Evolutionary conservation across 352 stramenopile genomes (phyloP), one percentile per base, ranked within the genome.

Genomic region (Phytopythium vexans): DNA sequence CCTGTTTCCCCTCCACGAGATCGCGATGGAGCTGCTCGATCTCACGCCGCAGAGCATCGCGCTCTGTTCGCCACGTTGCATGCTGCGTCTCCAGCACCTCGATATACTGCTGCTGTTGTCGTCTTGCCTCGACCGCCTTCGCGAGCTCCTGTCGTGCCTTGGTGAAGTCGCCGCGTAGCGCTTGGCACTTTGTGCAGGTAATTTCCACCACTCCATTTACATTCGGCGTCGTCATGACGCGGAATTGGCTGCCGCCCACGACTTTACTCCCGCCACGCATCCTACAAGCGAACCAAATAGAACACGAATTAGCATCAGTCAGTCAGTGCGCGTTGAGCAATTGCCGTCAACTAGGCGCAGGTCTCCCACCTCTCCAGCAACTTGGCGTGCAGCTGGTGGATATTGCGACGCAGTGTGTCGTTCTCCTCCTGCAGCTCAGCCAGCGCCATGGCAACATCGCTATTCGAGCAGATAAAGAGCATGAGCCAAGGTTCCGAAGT

Each of bases 231-330:
- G 46, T 60, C 38, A 51, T 54, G 47, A 64, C 66, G 10, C 68
- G 68, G 21, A 74, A 77, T 54, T 77, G 68, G 0, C 68, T 66
- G 5, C 68, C 68, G 15, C 58, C 68, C 12, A 77, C 58, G 3
- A 77, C 54, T 48, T 74, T 77, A 15, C 55, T 72, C 10, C 61
- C 62, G 3, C 68, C 68, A 21, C 62, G 62, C 56, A 77, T 74
- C 46, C 68, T 77, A 10, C 7, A 44, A 16, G 41, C 34, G 27
- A 15, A 10, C 10, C 3, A 53, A 21, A 34, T 27, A 4, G 11
- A 46, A 49, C 14, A 53, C 1, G 15, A 44, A 4, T 31, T 31
- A 39, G 5, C 37, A 38, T 35, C 15, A 38, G 35, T 37, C 32
- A 32, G n/a, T 39, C 49, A 27, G 12, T 35, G 6, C 21, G 38